Percentiles rank a stretch among this genome's conserved stretches.
Conservation (phyloP, 2,329 filamentous ascomycete genomes). For the Colletotrichum graminicola region DNA sequence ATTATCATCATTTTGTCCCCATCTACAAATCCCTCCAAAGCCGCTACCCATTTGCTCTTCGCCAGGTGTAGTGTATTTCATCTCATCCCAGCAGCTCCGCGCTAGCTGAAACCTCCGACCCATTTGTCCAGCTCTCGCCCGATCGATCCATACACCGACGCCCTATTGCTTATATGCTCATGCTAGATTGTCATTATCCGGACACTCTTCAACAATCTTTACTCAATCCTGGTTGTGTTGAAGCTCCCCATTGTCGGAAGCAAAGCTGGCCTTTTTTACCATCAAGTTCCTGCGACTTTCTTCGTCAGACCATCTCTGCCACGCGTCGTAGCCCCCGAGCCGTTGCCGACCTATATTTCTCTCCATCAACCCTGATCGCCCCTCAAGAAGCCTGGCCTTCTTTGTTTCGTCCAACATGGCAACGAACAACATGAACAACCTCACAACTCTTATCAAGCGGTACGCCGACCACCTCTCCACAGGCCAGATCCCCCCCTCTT, state of each 20-base stretch:
- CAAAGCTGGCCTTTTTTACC: not conserved
- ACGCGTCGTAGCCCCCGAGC: not conserved
- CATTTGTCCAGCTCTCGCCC: constrained; percentile 1
- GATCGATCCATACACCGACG: not conserved
- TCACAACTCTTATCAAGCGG: constrained; percentile 98
- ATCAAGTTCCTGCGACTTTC: constrained; percentile 4
- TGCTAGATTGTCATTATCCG: not conserved
- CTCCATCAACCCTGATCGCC: not conserved
- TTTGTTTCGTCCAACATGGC: constrained; percentile 66
- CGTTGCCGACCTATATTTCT: constrained; percentile 16
- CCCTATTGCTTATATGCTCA: not conserved
- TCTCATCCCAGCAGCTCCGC: constrained; percentile 21
- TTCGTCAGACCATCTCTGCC: constrained; percentile 28
- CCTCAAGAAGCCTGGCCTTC: constrained; percentile 23
- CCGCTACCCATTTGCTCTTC: not conserved
- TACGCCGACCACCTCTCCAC: constrained; percentile 60
- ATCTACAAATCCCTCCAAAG: constrained; percentile 17
- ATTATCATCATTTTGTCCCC: constrained; percentile 14
- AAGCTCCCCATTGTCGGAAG: not conserved
- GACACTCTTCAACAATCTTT: not conserved
- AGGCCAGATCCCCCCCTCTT: constrained; percentile 37
- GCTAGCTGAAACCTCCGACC: constrained; percentile 23
- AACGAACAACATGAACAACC: constrained; percentile 90
- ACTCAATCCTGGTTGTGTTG: not conserved
- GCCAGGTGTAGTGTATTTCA: constrained; percentile 5